A percentile compares a stretch with the other conserved stretches of the same genome.
Evolutionary conservation across 1,284 basidiomycete species (phyloP).

Genomic region (Vanrija humicola): DNA sequence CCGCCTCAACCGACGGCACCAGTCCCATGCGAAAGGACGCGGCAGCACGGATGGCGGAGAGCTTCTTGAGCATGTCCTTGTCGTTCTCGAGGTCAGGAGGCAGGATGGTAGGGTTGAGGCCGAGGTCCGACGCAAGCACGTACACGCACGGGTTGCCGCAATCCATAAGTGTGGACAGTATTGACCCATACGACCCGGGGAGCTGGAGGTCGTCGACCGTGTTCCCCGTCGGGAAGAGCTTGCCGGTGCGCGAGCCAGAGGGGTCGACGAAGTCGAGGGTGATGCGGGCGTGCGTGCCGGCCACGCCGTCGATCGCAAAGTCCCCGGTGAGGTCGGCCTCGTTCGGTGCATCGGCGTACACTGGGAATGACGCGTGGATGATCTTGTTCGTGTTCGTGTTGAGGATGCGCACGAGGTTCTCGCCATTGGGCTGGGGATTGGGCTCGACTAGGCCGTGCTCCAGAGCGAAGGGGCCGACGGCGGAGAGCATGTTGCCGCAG

Average conservation of each 20-base stretch:
- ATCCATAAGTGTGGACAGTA: constrained; percentile 60
- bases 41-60: constrained; percentile 51
- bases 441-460: constrained; percentile 17
- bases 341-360: constrained; percentile 2
- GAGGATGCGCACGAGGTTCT: constrained; percentile 13
- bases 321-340: constrained; percentile 60
- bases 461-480: constrained; percentile 34
- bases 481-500: constrained; percentile 35
- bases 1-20: constrained; percentile 57
- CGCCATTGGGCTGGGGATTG: constrained; percentile 1
- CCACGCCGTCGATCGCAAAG: constrained; percentile 60
- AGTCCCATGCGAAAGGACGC: constrained; percentile 64
- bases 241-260: constrained; percentile 64
- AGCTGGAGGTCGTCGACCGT: constrained; percentile 53
- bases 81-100: constrained; percentile 52
- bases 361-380: constrained; percentile 12
- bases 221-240: constrained; percentile 62
- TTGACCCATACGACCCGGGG: constrained; percentile 16
- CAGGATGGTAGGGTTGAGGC: constrained; percentile 38
- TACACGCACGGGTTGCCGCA: constrained; percentile 71
- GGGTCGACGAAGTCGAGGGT: constrained; percentile 64
- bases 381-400: constrained; percentile 19
- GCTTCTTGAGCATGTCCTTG: background rate
- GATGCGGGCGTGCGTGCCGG: constrained; percentile 62
- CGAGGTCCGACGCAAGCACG: constrained; percentile 54